phyloP scores from a whole-genome alignment of 2,329 filamentous ascomycete genomes.

The Fusarium aywerte region DNA sequence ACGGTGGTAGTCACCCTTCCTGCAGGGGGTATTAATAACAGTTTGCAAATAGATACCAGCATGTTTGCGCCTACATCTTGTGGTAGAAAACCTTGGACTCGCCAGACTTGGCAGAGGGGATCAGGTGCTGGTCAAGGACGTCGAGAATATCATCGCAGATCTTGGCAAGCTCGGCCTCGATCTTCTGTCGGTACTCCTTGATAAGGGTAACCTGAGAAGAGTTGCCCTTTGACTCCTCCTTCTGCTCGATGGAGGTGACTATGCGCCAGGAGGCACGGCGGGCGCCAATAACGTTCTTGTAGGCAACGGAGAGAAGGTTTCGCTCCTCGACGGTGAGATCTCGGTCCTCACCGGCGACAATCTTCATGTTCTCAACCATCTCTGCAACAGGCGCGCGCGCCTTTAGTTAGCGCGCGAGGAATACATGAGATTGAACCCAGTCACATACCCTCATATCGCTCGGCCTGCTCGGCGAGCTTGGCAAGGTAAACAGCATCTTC shows the following conservation, averaged over 20 bases:
- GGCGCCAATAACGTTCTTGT: conserved; percentile 99
- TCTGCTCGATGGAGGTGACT: conserved; percentile 99
- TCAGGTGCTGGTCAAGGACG: conserved; percentile 91
- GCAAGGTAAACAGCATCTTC: conserved; percentile 99
- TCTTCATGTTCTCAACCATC: conserved; percentile 99
- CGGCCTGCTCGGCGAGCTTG: conserved; percentile 99
- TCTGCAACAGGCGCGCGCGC: conserved; percentile 75
- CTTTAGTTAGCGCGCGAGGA: conserved; percentile 42
- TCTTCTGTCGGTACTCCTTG: conserved; percentile 98
- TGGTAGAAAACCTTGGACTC: conserved; percentile 99
- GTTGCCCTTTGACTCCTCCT: conserved; percentile 98
- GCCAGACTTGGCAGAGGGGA: conserved; percentile 94
- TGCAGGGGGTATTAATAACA: conserved; percentile 64
- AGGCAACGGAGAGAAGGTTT: conserved; percentile 97
- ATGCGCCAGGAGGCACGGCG: conserved; percentile 99
- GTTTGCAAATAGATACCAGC: conserved; percentile 76
- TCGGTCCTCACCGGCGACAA: conserved; percentile 88
- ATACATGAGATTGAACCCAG: conserved; percentile 5
- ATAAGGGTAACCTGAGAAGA: conserved; percentile 95
- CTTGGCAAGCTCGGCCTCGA: conserved; percentile 95
- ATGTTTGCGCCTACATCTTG: conserved; percentile 86
- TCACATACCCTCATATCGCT: conserved; percentile 94
- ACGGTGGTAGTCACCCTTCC: conserved; percentile 98
- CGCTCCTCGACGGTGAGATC: conserved; percentile 96
- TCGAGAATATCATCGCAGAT: conserved; percentile 98